phyloP scores from a whole-genome alignment of 345 rosid species.

The Camelina hispida region DNA sequence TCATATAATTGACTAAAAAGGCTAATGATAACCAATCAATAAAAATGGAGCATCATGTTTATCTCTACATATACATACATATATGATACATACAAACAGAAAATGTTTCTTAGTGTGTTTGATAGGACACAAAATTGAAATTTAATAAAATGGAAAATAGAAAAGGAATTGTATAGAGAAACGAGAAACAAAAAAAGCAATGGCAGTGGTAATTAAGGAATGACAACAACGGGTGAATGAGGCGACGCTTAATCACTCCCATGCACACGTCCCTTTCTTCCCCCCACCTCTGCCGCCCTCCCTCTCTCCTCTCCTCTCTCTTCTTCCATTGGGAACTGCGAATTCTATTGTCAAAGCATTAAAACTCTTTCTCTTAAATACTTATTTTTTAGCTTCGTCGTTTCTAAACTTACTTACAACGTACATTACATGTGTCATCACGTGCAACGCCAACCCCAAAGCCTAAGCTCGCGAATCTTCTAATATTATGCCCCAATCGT shows the following conservation, averaged over 20 bases:
- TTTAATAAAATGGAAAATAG: slow-evolving; percentile 2
- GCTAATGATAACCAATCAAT: slow-evolving; percentile 48
- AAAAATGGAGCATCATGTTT: slow-evolving; percentile 43
- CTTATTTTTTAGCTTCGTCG: not conserved
- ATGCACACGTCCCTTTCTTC: slow-evolving; percentile 99
- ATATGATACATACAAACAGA: slow-evolving; percentile 3
- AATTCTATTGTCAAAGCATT: slow-evolving; percentile 32
- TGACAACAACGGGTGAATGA: slow-evolving; percentile 96
- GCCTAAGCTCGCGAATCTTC: slow-evolving; percentile 37
- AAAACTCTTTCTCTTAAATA: not conserved
- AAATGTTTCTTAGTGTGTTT: slow-evolving; percentile 12
- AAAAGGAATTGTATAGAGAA: slow-evolving; percentile 38
- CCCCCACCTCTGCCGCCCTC: slow-evolving; percentile 95
- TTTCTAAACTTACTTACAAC: slow-evolving; percentile 25
- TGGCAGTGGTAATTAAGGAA: slow-evolving; percentile 63
- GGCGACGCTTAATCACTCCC: slow-evolving; percentile 76
- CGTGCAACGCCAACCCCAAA: slow-evolving; percentile 25
- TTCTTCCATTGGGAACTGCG: slow-evolving; percentile 50
- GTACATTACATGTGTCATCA: slow-evolving; percentile 28
- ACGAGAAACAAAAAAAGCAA: slow-evolving; percentile 45
- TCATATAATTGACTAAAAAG: slow-evolving; percentile 46
- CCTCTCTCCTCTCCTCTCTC: slow-evolving; percentile 33
- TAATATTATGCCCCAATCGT: slow-evolving; percentile 17
- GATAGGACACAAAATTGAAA: slow-evolving; percentile 18
- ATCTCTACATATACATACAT: slow-evolving; percentile 14